phyloP scores from a whole-genome alignment of 495 filamentous ascomycete genomes.

The Penicillium chermesinum region DNA sequence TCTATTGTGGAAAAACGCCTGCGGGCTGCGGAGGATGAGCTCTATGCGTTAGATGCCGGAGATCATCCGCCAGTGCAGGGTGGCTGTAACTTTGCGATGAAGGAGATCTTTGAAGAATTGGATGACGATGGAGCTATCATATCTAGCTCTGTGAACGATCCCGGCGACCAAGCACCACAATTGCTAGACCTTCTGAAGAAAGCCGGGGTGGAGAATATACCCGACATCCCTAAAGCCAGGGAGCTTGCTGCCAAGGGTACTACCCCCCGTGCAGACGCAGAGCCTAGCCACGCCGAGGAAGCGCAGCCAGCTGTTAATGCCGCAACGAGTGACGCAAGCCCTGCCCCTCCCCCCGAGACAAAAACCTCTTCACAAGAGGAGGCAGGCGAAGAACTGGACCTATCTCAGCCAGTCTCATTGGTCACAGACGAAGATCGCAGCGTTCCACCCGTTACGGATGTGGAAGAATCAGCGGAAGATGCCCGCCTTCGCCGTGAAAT shows the following conservation, averaged over 20 bases:
- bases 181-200: constrained; percentile 65
- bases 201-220: constrained; percentile 56
- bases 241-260: neutral
- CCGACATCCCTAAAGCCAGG: constrained; percentile 18
- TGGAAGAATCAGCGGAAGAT: constrained; percentile 74
- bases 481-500: constrained; percentile 79
- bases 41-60: constrained; percentile 44
- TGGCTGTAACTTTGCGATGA: constrained; percentile 6
- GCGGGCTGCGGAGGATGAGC: constrained; percentile 59
- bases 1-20: constrained; percentile 60
- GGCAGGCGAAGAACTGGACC: constrained; percentile 5
- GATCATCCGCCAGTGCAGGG: constrained; percentile 21
- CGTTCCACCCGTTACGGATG: constrained; percentile 28
- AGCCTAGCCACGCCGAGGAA: neutral
- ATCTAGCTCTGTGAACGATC: constrained; percentile 53
- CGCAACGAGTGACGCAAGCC: neutral
- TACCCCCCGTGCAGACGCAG: neutral
- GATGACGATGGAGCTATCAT: constrained; percentile 89
- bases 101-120: constrained; percentile 29
- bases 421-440: constrained; percentile 20
- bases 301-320: neutral
- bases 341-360: constrained; percentile 1
- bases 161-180: constrained; percentile 56
- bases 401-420: constrained; percentile 17
- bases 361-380: neutral